Evolutionary conservation across 2,329 filamentous ascomycete genomes (phyloP), one percentile per base, ranked within the genome.

Genomic region (Ceratocystis cubensis): DNA sequence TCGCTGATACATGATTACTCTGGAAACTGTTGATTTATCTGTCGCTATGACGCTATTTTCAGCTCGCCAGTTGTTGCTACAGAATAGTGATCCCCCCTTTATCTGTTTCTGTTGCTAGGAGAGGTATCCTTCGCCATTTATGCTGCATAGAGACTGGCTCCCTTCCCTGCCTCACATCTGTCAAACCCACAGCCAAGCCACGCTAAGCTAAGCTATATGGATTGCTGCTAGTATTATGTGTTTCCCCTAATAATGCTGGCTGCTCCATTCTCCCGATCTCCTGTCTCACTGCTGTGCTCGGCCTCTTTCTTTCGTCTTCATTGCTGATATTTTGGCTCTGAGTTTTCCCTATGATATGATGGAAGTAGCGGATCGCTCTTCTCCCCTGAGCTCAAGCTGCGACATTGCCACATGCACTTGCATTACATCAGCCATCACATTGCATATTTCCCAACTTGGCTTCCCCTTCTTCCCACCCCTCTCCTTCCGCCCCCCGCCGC

Each of bases 361-460:
- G 37, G 13, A 15, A 13, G 37, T 41, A 15, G 13, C 37, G 48
- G n/a, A n/a, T 8, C 13, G n/a, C 48, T 25, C n/a, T 53, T 53
- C n/a, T 22, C 22, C 28, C 53, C 22, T 28, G 53, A 57, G 17
- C 53, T 17, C 48, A n/a, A 30, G 13, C 22, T 30, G 17, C 53
- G 6, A 17, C 53, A 57, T 57, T 57, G 28, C 53, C 53, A 57
- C 53, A 57, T 57, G 28, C 53, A 33, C 53, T 57, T 57, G 53
- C 53, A 57, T 57, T 17, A 30, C 53, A 57, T 28, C 28, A 15
- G 28, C 37, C 20, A 57, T 57, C 53, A 30, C 53, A 28, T 33
- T 57, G 10, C 53, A n/a, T 25, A 28, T 33, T 30, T 57, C 53
- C 48, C 20, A 22, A 50, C 48, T 20, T 20, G 48, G 48, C 17